phyloP scores from a whole-genome alignment of 805 yeast genomes.

The Starmerella vaccinii region DNA sequence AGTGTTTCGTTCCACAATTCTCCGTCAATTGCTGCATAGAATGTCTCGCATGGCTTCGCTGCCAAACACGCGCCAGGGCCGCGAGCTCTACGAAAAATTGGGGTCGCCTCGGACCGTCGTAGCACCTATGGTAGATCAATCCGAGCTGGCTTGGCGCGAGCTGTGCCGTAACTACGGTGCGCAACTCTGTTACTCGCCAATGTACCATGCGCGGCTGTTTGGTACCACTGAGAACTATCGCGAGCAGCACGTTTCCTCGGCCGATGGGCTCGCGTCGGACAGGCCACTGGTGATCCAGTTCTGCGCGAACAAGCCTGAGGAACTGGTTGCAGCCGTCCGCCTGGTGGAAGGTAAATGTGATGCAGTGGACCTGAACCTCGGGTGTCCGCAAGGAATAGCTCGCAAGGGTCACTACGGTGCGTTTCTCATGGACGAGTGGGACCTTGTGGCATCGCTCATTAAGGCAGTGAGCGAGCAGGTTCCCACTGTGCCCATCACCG shows the following conservation, averaged over 20 bases:
- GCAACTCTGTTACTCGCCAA: constrained; percentile 87
- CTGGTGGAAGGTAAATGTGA: constrained; percentile 76
- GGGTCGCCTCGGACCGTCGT: constrained; percentile 75
- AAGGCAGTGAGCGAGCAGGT: constrained; percentile 62
- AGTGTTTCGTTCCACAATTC: neutral
- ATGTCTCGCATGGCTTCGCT: constrained; percentile 17
- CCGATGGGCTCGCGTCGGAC: constrained; percentile 69
- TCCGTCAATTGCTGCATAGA: neutral
- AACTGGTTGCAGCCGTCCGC: constrained; percentile 68
- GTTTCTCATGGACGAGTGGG: constrained; percentile 96
- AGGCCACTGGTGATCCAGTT: constrained; percentile 89
- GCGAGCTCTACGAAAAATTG: constrained; percentile 56
- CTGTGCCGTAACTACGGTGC: constrained; percentile 85
- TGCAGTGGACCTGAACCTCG: constrained; percentile 90
- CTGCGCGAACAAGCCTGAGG: constrained; percentile 92
- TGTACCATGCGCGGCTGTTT: constrained; percentile 88
- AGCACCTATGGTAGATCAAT: constrained; percentile 98
- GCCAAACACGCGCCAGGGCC: constrained; percentile 37
- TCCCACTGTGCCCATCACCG: constrained; percentile 74
- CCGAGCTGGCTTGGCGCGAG: constrained; percentile 91
- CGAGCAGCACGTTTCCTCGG: constrained; percentile 47
- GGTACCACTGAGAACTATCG: constrained; percentile 78
- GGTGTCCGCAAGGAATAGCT: constrained; percentile 98
- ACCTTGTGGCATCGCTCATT: constrained; percentile 59
- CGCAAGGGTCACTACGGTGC: constrained; percentile 91